These are phyloP conservation scores for Paecilomyces dactylethromorphus DNA, from an alignment of 2,329 filamentous ascomycete genomes.

Conservation along the genomic window DNA sequence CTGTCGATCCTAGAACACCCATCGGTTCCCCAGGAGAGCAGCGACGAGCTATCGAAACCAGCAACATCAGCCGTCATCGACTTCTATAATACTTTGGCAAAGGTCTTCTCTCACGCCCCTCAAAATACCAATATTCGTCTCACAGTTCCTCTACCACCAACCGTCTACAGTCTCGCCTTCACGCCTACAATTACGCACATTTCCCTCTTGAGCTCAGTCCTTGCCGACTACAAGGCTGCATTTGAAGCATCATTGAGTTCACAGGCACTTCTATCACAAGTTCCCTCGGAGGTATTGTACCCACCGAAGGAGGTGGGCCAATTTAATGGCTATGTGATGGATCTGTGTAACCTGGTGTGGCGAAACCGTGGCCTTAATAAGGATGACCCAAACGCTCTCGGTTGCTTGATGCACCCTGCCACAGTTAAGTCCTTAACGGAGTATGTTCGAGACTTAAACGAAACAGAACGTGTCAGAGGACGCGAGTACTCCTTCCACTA, in stretches of 20 bases:
- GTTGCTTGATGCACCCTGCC: conserved; percentile 44
- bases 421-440: conserved; percentile 38
- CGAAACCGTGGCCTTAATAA: conserved; percentile 63
- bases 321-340: conserved; percentile 82
- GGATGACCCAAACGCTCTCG: conserved; percentile 55
- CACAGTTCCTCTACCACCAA: conserved; percentile 58
- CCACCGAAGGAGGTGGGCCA: conserved; percentile 56
- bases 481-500: conserved; percentile 24
- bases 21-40: conserved; percentile 20
- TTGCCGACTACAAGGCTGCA: conserved; percentile 66
- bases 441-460: conserved; percentile 36
- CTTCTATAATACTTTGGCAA: conserved; percentile 61
- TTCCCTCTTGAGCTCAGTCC: conserved; percentile 62
- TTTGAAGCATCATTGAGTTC: conserved; percentile 58
- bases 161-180: conserved; percentile 68
- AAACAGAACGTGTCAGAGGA: conserved; percentile 22
- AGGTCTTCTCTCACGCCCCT: conserved; percentile 47
- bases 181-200: conserved; percentile 55
- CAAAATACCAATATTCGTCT: conserved; percentile 56
- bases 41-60: conserved; percentile 14
- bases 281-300: conserved; percentile 37
- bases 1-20: conserved; percentile 54
- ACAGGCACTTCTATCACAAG: conserved; percentile 25
- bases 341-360: conserved; percentile 80
- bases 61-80: conserved; percentile 52